Evolutionary conservation across 192 early-diverging fungal genomes (phyloP).

Genomic region (Linnemannia elongata): DNA sequence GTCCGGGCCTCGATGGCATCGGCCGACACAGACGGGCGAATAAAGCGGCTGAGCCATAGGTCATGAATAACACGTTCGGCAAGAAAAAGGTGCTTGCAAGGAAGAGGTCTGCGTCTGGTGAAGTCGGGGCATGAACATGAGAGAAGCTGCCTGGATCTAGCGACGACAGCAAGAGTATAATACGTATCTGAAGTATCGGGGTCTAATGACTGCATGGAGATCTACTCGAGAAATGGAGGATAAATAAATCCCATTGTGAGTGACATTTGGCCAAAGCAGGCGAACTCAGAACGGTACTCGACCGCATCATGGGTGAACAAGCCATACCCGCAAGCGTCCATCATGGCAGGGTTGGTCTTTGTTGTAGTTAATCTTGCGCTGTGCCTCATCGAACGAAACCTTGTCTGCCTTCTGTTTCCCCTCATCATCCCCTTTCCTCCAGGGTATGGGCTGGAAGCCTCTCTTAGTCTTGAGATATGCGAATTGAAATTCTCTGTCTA

Average conservation of each 20-base stretch:
- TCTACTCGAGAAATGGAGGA: background rate
- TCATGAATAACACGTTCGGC: conserved; percentile 25
- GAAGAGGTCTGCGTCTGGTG: conserved; percentile 12
- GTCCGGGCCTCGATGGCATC: conserved; percentile 1
- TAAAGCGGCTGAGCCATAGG: conserved; percentile 27
- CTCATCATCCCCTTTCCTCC: conserved; percentile 19
- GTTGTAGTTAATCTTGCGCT: conserved; percentile 14
- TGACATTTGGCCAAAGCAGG: background rate
- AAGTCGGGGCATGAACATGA: conserved; percentile 23
- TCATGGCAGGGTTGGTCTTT: background rate
- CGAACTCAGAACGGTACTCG: background rate
- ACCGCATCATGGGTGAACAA: background rate
- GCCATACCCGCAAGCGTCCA: conserved; percentile 15
- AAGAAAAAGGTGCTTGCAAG: conserved; percentile 28
- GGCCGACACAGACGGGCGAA: conserved; percentile 8
- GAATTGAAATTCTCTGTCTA: conserved; percentile 28
- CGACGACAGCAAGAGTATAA: conserved; percentile 13
- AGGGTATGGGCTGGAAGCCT: conserved; percentile 16
- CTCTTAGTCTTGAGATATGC: conserved; percentile 26
- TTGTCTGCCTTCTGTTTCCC: conserved; percentile 33
- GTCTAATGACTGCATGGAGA: conserved; percentile 16
- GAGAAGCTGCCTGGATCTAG: conserved; percentile 17
- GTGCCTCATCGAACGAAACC: conserved; percentile 23
- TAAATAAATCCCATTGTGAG: background rate
- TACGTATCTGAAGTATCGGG: conserved; percentile 14